Evolutionary conservation across 495 filamentous ascomycete species (phyloP).

Genomic region (Parathielavia hyrcaniae): DNA sequence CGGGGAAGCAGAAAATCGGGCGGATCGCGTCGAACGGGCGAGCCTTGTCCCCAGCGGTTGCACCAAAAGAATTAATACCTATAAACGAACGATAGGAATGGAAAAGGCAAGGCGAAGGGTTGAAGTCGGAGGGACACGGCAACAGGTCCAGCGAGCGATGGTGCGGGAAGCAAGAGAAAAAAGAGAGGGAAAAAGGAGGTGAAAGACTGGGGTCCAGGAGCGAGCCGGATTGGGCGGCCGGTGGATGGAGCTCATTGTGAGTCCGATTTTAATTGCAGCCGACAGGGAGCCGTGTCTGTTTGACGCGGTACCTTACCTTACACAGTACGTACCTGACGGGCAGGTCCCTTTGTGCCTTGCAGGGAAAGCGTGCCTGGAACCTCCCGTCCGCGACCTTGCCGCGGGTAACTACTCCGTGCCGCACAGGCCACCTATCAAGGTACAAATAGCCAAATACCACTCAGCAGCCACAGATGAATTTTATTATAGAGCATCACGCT

Average conservation of each 20-base stretch:
- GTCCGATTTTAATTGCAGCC: conserved; percentile 27
- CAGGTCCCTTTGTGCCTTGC: conserved; percentile 12
- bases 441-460: conserved; percentile 5
- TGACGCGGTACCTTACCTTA: conserved; percentile 14
- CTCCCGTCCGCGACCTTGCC: conserved; percentile 3
- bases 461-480: conserved; percentile 13
- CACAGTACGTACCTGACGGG: conserved; percentile 10
- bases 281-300: conserved; percentile 9
- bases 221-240: conserved; percentile 12
- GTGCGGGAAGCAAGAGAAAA: conserved; percentile 18
- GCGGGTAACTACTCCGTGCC: too few species aligned
- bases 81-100: conserved; percentile 26
- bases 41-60: conserved; percentile 6
- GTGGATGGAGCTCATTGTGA: conserved; percentile 25
- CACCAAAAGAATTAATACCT: conserved; percentile 24
- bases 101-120: conserved; percentile 18
- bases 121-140: conserved; percentile 15
- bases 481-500: neutral
- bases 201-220: conserved; percentile 22
- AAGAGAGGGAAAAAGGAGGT: conserved; percentile 25
- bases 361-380: conserved; percentile 8
- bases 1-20: conserved; percentile 1
- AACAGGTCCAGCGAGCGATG: conserved; percentile 28
- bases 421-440: too few species aligned
- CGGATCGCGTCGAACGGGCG: conserved; percentile 7